Conservation (phyloP, 129 eudicot species). For the Arctium lappa region DNA sequence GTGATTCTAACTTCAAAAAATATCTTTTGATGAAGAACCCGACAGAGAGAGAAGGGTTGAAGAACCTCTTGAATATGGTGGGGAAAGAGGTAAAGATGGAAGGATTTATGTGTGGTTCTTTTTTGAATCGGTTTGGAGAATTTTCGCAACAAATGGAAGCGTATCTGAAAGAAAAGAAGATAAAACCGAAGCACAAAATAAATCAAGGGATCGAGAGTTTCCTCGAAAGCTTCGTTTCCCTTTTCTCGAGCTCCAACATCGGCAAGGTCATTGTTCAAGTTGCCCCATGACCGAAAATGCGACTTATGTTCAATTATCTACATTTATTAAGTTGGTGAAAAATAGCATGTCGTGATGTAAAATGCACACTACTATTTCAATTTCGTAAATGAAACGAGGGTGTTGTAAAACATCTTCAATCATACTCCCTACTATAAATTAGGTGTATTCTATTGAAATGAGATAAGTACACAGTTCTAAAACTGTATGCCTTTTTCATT, state of each 20-base stretch:
- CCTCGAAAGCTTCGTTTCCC: constrained; percentile 34
- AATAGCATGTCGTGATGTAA: not conserved
- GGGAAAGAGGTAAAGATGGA: constrained; percentile 50
- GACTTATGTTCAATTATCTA: not conserved
- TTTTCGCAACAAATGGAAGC: constrained; percentile 34
- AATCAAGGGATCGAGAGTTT: constrained; percentile 46
- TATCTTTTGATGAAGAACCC: constrained; percentile 17
- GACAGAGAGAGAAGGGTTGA: constrained; percentile 42
- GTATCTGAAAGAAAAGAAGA: constrained; percentile 33
- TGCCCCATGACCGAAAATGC: constrained; percentile 1
- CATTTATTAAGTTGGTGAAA: not conserved
- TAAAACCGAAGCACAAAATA: constrained; percentile 29
- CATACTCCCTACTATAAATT: no score
- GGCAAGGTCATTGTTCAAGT: constrained; percentile 47
- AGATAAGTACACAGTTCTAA: no score
- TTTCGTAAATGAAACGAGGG: not conserved
- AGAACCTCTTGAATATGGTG: constrained; percentile 35
- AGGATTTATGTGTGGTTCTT: constrained; percentile 40
- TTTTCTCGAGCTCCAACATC: constrained; percentile 39
- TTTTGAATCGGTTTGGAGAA: constrained; percentile 27
- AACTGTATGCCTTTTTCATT: no score
- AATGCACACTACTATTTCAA: not conserved
- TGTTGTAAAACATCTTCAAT: not conserved
- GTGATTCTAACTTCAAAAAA: not conserved
- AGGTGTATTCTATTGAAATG: no score